Conservation (phyloP, 768 basidiomycete species). For the Leccinum uliginosum region DNA sequence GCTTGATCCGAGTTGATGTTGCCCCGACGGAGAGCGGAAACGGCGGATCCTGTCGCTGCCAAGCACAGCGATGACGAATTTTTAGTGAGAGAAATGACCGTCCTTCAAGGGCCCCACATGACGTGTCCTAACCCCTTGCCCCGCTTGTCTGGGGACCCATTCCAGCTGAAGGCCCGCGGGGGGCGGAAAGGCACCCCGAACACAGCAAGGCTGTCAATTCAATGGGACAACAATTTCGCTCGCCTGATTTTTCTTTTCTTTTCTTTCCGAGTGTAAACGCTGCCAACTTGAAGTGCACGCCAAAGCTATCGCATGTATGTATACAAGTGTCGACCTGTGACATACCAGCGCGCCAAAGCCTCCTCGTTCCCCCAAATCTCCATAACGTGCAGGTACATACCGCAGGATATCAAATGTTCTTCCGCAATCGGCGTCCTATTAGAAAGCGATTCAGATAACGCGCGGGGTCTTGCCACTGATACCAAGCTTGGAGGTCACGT, state of each 20-base stretch:
- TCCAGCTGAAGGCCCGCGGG: not conserved
- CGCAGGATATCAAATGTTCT: too few species aligned
- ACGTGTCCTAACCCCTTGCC: not conserved
- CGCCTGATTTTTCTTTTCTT: not conserved
- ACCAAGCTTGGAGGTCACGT: slow-evolving; percentile 44
- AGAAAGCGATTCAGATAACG: not conserved
- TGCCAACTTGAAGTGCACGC: not conserved
- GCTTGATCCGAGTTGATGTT: not conserved
- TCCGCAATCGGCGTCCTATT: not conserved
- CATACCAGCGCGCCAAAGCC: not conserved
- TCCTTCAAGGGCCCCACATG: not conserved
- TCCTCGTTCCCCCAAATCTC: not conserved
- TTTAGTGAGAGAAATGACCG: not conserved
- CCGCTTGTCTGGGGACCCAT: not conserved
- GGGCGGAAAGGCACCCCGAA: not conserved
- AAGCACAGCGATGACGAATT: not conserved
- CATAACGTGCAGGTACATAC: not conserved
- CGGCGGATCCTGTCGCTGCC: not conserved
- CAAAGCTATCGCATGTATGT: not conserved
- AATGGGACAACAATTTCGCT: not conserved
- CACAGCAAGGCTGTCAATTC: not conserved
- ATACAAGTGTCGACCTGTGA: not conserved
- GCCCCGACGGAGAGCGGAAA: not conserved
- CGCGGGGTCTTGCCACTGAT: slow-evolving; percentile 42
- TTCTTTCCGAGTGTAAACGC: not conserved